Evolutionary conservation across 2,329 filamentous ascomycete genomes (phyloP).

Genomic region (Fusarium continuum): DNA sequence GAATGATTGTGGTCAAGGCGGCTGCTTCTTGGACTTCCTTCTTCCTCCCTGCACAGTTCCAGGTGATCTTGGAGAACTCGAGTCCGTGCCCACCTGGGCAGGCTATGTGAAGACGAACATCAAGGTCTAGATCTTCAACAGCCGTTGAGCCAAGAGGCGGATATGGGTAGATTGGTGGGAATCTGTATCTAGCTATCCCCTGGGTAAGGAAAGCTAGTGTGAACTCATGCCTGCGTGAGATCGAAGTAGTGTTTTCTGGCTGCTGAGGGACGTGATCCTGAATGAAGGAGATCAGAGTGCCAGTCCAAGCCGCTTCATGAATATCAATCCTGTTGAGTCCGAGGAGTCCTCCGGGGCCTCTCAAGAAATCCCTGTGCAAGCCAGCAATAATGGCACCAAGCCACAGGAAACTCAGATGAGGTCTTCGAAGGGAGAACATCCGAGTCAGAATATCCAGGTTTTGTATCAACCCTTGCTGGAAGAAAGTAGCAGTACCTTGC

Average conservation of each 20-base stretch:
- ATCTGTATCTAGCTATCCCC: background rate
- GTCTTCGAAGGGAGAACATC: conserved; percentile 2
- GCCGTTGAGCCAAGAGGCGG: background rate
- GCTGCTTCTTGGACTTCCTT: background rate
- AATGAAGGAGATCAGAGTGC: conserved; percentile 6
- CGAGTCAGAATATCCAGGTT: conserved; percentile 10
- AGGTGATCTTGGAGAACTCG: background rate
- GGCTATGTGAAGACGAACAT: background rate
- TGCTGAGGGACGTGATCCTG: background rate
- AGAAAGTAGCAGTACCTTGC: conserved; percentile 10
- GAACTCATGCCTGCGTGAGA: background rate
- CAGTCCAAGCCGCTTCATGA: conserved; percentile 19
- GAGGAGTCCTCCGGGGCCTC: background rate
- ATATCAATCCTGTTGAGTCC: conserved; percentile 12
- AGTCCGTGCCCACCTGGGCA: background rate
- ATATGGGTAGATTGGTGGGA: background rate
- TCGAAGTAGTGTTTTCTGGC: background rate
- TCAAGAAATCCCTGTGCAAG: conserved; percentile 5
- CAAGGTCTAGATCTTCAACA: background rate
- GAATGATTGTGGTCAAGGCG: background rate
- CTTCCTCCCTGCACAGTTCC: background rate
- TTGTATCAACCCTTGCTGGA: background rate
- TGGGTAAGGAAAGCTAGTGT: background rate
- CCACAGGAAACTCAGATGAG: conserved; percentile 27
- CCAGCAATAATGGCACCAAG: conserved; percentile 16